These are phyloP conservation scores for Suhomyces ambrosiae DNA, from an alignment of 1,139 yeast genomes.

Conservation along the genomic window DNA sequence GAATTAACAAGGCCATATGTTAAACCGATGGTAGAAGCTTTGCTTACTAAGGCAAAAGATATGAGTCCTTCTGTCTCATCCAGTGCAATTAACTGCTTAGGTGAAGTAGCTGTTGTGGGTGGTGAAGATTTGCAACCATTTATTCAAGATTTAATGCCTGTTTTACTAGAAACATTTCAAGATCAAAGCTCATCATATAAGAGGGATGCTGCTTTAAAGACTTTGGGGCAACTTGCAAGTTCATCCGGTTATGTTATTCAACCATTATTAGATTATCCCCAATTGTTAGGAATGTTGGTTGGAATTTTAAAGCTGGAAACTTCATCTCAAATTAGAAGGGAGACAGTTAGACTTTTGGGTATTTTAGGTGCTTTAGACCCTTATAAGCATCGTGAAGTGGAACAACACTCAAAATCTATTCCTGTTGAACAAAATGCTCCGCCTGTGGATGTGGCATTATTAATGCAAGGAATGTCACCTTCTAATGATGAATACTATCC, in stretches of 20 bases:
- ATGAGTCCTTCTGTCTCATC: slow-evolving; percentile 79
- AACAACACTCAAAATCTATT: slow-evolving; percentile 61
- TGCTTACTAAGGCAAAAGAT: slow-evolving; percentile 77
- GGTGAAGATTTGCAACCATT: slow-evolving; percentile 82
- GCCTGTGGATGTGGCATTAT: slow-evolving; percentile 82
- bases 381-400: slow-evolving; percentile 90
- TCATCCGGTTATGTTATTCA: slow-evolving; percentile 95
- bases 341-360: slow-evolving; percentile 86
- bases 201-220: slow-evolving; percentile 84
- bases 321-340: slow-evolving; percentile 73
- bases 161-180: slow-evolving; percentile 82
- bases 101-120: slow-evolving; percentile 85
- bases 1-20: slow-evolving; percentile 87
- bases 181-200: slow-evolving; percentile 87
- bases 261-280: slow-evolving; percentile 90
- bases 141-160: slow-evolving; percentile 78
- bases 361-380: slow-evolving; percentile 97
- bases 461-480: slow-evolving; percentile 95
- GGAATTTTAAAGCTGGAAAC: slow-evolving; percentile 81
- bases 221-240: slow-evolving; percentile 86
- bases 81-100: slow-evolving; percentile 84
- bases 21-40: slow-evolving; percentile 81
- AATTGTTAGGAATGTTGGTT: slow-evolving; percentile 77
- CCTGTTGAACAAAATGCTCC: slow-evolving; percentile 84
- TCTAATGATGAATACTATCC: slow-evolving; percentile 93